A percentile compares a stretch with the other conserved stretches of the same genome.
These are phyloP conservation scores for Melanomma pulvis-pyrius DNA, from an alignment of 495 filamentous ascomycete genomes.

Conservation along the genomic window DNA sequence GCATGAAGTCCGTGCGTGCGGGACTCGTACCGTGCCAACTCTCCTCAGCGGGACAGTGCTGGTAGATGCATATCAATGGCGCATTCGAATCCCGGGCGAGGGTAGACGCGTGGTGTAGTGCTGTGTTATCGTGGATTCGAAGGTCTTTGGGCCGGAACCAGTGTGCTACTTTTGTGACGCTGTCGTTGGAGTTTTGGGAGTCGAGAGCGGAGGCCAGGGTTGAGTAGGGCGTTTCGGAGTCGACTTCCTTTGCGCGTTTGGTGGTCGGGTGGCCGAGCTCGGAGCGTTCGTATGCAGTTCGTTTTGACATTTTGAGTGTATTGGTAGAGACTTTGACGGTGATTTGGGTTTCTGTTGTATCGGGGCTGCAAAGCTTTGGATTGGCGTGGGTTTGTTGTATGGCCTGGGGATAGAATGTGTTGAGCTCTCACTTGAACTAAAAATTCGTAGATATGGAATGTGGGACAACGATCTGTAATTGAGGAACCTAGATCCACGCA, in stretches of 20 bases:
- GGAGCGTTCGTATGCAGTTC: conserved; percentile 12
- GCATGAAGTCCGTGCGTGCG: conserved; percentile 49
- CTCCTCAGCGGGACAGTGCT: conserved; percentile 46
- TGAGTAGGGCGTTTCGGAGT: conserved; percentile 43
- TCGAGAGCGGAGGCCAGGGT: conserved; percentile 40
- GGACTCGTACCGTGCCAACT: conserved; percentile 46
- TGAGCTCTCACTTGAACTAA: no score
- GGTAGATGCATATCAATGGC: conserved; percentile 47
- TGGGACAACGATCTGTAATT: no score
- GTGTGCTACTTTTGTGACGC: conserved; percentile 43
- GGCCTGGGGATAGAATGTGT: no score
- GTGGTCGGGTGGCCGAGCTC: conserved; percentile 48
- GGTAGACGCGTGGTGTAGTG: conserved; percentile 45
- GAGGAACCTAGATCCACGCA: no score
- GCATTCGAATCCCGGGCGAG: conserved; percentile 38
- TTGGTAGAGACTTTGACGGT: neutral
- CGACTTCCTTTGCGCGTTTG: conserved; percentile 52
- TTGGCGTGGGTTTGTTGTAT: no score
- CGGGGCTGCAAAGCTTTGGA: no score
- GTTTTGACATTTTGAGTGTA: conserved; percentile 21
- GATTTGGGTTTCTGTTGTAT: no score
- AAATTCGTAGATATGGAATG: no score
- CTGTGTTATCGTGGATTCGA: conserved; percentile 51
- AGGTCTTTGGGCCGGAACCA: conserved; percentile 52
- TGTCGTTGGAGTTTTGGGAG: conserved; percentile 33